Evolutionary conservation across 345 rosid species (phyloP), one percentile per base, ranked within the genome.

Genomic region (Bretschneidera sinensis): DNA sequence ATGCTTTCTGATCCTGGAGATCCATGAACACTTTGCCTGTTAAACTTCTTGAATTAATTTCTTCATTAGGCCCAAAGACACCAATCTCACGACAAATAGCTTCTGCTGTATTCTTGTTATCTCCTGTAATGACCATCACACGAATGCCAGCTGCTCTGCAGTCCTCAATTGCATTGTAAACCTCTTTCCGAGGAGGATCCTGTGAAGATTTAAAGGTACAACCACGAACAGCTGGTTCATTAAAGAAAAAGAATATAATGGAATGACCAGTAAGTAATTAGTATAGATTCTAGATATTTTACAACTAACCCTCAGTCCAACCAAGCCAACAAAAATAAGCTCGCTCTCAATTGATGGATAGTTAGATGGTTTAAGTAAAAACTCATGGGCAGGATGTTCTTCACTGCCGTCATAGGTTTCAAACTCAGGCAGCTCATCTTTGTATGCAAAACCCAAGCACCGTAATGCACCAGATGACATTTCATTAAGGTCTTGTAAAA

Each of bases 101-200:
- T 78, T 86, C 92, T 0, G 89, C 92, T 8, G 92, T 86, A 51
- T 74, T 61, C 71, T 82, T 80, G 72, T 84, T 76, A 71, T 84
- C 89, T 53, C 94, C 94, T 19, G 89, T 86, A 24, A 86, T 81
- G 15, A 86, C 89, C 77, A 86, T 80, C 34, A 81, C 89, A 24
- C 80, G 86, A 43, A 86, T 83, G 52, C 94, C 87, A 59, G 87
- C 89, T 23, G 76, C 86, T 59, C 69, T 78, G 76, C 89, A 84
- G 69, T 82, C 94, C 74, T 75, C 73, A 69, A 86, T 84, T 58
- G 89, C 94, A 66, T 82, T 82, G 49, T 43, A 60, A 53, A 84
- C 89, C 71, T 86, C 94, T 59, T 70, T 71, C 59, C 94, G 78
- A 33, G 94, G 94, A 61, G 89, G 94, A 71, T 86, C 94, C 94